Conservation (phyloP, 2,329 filamentous ascomycete species). For the Aspergillus flavus region DNA sequence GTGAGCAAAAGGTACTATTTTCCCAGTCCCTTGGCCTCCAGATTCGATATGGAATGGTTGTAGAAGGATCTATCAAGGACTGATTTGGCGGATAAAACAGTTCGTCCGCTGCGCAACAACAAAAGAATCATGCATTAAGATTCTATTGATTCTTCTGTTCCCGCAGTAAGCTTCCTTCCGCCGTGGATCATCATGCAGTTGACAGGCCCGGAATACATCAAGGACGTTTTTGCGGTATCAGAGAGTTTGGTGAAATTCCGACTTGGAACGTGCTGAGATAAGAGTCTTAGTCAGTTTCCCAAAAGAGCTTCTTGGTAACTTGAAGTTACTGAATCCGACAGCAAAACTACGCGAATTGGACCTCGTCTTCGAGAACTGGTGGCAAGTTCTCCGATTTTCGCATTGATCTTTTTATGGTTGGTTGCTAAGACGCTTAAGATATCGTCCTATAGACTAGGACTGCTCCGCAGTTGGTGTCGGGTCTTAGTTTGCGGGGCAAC, state of each 20-base stretch:
- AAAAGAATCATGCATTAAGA: background rate
- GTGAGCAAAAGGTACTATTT: background rate
- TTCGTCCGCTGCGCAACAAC: background rate
- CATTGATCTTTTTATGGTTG: background rate
- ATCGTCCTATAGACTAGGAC: constrained; percentile 4
- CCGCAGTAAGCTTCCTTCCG: constrained; percentile 2
- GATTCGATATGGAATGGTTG: background rate
- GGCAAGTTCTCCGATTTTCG: background rate
- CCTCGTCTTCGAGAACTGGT: background rate
- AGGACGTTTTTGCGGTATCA: background rate
- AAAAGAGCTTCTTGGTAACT: background rate
- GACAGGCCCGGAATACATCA: background rate
- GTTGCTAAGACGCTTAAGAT: background rate
- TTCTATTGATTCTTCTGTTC: background rate
- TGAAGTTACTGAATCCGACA: background rate
- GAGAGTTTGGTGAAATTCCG: background rate
- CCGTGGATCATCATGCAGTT: background rate
- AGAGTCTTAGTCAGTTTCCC: background rate
- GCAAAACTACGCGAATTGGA: background rate
- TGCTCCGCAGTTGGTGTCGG: constrained; percentile 7
- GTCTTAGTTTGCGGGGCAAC: constrained; percentile 14
- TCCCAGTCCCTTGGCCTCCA: background rate
- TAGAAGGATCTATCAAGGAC: background rate
- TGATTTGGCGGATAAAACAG: background rate
- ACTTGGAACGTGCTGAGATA: background rate